Base-by-base conservation (phyloP, 176 grass and related monocot genomes). In the Melocanna baccifera region DNA sequence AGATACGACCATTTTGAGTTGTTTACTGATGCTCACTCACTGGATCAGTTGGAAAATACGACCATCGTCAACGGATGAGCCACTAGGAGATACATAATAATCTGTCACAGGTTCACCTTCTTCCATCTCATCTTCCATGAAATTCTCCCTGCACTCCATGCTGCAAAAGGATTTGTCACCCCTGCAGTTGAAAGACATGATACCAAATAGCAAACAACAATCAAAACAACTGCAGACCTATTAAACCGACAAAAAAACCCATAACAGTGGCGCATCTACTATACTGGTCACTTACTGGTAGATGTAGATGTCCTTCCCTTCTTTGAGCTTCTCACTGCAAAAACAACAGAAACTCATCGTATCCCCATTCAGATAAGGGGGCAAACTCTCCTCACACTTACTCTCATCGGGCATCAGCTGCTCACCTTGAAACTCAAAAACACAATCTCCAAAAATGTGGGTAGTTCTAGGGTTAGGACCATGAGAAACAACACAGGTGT, bases 161-260 rank as follows among this genome's bases (percentile, higher is more conserved):
- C 90, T 94, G 67, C 92, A 94, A 85, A 94, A 94, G 56, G 89
- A 81, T 85, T 94, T 92, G 64, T 94, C 92, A 91, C 89, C 89
- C 89, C 89, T 91, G 41, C 53, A 46, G 79, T 84, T 52, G 29
- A 26, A 78, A 58, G 68, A 45, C 25, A 80, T 56, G 55, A 80
- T 75, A 80, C 69, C 30, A 80, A 76, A 80, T 34, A 84, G 70
- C 70, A 90, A 80, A 55, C 6, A 63, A 48, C 50, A 57, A 84
- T 88, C 51, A 18, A 47, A 40, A 59, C n/a, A 79, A 50, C 25
- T 6, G 7, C 50, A 57, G 45, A 43, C 50, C 26, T 76, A 66
- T 67, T 68, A 73, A 87, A 62, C 23, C 4, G 74, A 48, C 20
- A 58, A 78, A 29, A 39, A 29, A 40, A 72, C 4, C 59, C 29